phyloP scores from a whole-genome alignment of 345 rosid species.

The Arabidopsis suecica region DNA sequence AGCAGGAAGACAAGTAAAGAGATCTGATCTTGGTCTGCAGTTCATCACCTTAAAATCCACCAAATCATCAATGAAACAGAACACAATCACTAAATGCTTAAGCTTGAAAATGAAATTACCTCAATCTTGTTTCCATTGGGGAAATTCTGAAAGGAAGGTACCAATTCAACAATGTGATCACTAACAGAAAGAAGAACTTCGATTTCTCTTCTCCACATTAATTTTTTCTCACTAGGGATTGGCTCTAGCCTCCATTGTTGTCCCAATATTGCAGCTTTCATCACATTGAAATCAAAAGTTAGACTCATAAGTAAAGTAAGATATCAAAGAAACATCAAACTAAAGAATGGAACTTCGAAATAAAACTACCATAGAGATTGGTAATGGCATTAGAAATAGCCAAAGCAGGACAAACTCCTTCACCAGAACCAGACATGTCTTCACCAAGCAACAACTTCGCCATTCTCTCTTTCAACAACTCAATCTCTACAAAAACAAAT shows the following conservation, averaged over 20 bases:
- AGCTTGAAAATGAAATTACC: constrained; percentile 44
- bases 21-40: constrained; percentile 91
- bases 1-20: constrained; percentile 88
- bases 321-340: constrained; percentile 4
- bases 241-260: constrained; percentile 98
- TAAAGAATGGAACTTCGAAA: not conserved
- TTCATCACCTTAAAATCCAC: constrained; percentile 75
- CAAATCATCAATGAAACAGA: constrained; percentile 21
- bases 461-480: constrained; percentile 96
- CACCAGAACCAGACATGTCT: constrained; percentile 98
- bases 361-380: constrained; percentile 77
- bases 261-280: constrained; percentile 78
- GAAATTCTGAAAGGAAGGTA: constrained; percentile 86
- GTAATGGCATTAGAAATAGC: constrained; percentile 96
- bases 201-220: constrained; percentile 97
- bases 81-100: not conserved
- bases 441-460: constrained; percentile 96
- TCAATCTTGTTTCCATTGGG: constrained; percentile 91
- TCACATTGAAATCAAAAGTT: not conserved
- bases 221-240: constrained; percentile 69
- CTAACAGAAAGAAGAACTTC: constrained; percentile 87
- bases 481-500: constrained; percentile 54
- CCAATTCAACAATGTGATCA: constrained; percentile 89
- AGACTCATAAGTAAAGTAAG: not conserved
- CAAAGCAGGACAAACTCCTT: constrained; percentile 90